These are phyloP conservation scores for Acacia crassicarpa DNA, from an alignment of 306 rosid species.

Conservation along the genomic window DNA sequence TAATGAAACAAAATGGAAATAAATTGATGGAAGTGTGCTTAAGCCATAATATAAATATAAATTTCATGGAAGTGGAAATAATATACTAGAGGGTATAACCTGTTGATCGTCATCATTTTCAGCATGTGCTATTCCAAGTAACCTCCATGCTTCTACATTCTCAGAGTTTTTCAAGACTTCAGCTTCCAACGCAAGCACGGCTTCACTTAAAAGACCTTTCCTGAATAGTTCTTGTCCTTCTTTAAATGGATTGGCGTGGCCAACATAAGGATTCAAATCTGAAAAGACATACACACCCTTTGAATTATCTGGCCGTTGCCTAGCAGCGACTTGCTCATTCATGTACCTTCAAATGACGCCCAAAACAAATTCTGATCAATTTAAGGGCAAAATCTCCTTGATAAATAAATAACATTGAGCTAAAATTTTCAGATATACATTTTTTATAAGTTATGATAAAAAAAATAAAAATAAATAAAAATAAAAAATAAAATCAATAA, in stretches of 20 bases:
- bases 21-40: background rate
- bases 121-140: conserved; percentile 98
- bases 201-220: conserved; percentile 97
- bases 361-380: conserved; percentile 35
- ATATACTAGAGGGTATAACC: conserved; percentile 42
- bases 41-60: background rate
- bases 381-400: conserved; percentile 5
- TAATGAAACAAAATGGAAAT: conserved; percentile 15
- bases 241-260: conserved; percentile 90
- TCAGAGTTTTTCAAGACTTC: conserved; percentile 97
- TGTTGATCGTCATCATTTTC: conserved; percentile 99
- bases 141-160: conserved; percentile 96
- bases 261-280: conserved; percentile 98
- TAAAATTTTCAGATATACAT: background rate
- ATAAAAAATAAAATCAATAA: too few species aligned
- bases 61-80: background rate
- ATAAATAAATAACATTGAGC: background rate
- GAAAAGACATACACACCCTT: conserved; percentile 91
- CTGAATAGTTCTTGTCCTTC: conserved; percentile 98
- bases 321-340: conserved; percentile 75
- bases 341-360: conserved; percentile 55
- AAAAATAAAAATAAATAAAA: too few species aligned
- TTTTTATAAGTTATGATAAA: background rate
- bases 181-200: conserved; percentile 98
- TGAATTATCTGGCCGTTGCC: conserved; percentile 64